Conservation (phyloP, 2,329 filamentous ascomycete genomes). For the Daldinia sp. region DNA sequence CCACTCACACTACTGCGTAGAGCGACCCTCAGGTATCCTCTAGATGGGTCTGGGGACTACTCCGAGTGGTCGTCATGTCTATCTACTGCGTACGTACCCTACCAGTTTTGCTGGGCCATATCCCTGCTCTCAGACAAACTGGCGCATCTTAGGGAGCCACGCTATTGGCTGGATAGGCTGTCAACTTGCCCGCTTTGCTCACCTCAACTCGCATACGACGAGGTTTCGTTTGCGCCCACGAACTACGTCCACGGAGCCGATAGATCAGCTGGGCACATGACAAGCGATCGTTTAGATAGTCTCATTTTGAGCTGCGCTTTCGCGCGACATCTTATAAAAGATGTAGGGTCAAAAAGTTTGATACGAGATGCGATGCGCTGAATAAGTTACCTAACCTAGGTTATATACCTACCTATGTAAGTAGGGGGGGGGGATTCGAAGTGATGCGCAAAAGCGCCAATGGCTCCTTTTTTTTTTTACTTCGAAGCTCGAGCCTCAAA, state of each 20-base stretch:
- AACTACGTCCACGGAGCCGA: slow-evolving; percentile 25
- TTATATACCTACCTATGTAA: no score
- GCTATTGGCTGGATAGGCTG: slow-evolving; percentile 43
- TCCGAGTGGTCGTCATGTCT: slow-evolving; percentile 36
- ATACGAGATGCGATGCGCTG: slow-evolving; percentile 30
- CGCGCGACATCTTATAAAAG: slow-evolving; percentile 12
- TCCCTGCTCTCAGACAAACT: slow-evolving; percentile 44
- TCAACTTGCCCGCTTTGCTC: slow-evolving; percentile 45
- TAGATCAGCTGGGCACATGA: slow-evolving; percentile 39
- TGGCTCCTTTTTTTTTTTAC: slow-evolving; percentile 11
- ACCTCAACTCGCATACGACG: slow-evolving; percentile 45
- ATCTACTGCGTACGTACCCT: slow-evolving; percentile 41
- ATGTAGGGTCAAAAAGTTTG: slow-evolving; percentile 6
- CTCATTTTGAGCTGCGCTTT: slow-evolving; percentile 16
- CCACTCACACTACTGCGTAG: slow-evolving; percentile 32
- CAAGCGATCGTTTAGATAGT: slow-evolving; percentile 17
- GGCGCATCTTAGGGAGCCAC: slow-evolving; percentile 41
- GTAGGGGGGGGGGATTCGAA: slow-evolving; percentile 4
- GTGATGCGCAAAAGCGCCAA: slow-evolving; percentile 32
- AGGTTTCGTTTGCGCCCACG: slow-evolving; percentile 42
- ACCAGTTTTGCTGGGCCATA: slow-evolving; percentile 37
- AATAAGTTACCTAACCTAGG: no score
- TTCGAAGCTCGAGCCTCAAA: slow-evolving; percentile 21
- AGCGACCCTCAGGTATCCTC: slow-evolving; percentile 34
- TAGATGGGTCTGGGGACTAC: slow-evolving; percentile 33